Evolutionary conservation across 2,329 filamentous ascomycete species (phyloP).

Genomic region (Apiospora malaysiana): DNA sequence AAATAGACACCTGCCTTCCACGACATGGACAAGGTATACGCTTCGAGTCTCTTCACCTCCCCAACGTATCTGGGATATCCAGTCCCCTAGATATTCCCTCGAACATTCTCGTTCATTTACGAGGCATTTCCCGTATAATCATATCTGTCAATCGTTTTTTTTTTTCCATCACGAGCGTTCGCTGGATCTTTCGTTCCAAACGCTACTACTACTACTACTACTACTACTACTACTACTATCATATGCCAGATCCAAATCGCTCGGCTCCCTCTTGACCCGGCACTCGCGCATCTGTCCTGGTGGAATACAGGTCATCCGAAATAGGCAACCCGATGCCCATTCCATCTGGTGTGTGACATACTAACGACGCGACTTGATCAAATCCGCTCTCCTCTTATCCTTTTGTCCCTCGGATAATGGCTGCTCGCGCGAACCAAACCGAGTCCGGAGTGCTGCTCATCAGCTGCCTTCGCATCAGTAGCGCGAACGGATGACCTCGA

Average conservation of each 20-base stretch:
- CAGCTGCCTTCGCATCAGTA: neutral
- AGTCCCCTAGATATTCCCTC: too few species aligned
- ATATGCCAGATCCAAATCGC: neutral
- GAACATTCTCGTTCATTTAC: too few species aligned
- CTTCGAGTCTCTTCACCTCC: neutral
- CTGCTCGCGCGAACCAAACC: neutral
- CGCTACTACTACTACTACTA: too few species aligned
- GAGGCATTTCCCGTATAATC: neutral
- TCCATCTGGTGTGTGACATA: neutral
- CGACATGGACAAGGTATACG: neutral
- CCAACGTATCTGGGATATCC: neutral
- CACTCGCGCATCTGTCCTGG: neutral
- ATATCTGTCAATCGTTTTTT: too few species aligned
- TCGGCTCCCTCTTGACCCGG: neutral
- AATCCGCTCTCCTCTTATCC: neutral
- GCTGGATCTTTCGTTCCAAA: too few species aligned
- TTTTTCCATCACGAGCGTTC: too few species aligned
- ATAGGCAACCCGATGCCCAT: neutral
- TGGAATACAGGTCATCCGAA: neutral
- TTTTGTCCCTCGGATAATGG: neutral
- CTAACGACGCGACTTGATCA: neutral
- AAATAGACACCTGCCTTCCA: slow-evolving; percentile 12
- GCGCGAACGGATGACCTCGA: slow-evolving; percentile 14
- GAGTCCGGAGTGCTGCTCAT: neutral
- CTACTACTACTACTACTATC: too few species aligned